These are phyloP conservation scores for Gyrodon lividus DNA, from an alignment of 768 basidiomycete genomes.

Conservation along the genomic window DNA sequence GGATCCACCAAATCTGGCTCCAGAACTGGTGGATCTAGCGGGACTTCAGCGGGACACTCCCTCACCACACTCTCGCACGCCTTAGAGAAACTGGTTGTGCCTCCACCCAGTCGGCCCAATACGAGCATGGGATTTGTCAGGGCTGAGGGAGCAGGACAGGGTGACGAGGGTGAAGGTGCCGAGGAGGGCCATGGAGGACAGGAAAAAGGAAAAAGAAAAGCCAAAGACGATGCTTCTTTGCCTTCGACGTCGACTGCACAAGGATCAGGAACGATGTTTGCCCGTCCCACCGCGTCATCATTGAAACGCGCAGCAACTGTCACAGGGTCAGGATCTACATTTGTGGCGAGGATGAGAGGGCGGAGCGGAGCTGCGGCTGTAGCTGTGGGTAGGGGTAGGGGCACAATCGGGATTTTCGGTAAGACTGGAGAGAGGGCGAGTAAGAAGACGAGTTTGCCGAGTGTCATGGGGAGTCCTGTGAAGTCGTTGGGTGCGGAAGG, in stretches of 20 bases:
- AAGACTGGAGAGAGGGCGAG: conserved; percentile 34
- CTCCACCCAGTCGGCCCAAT: conserved; percentile 62
- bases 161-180: background rate
- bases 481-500: conserved; percentile 32
- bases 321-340: conserved; percentile 6
- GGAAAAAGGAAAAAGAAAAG: conserved; percentile 9
- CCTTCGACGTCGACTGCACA: conserved; percentile 3
- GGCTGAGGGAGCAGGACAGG: conserved; percentile 8
- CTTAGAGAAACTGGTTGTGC: conserved; percentile 67
- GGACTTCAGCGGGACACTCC: conserved; percentile 33
- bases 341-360: background rate
- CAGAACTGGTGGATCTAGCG: background rate
- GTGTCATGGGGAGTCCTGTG: conserved; percentile 46
- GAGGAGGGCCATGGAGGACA: conserved; percentile 15
- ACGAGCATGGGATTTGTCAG: conserved; percentile 68
- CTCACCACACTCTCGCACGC: conserved; percentile 67
- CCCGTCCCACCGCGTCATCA: conserved; percentile 32
- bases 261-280: conserved; percentile 14
- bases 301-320: conserved; percentile 27
- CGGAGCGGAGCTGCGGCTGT: conserved; percentile 4
- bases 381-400: conserved; percentile 8
- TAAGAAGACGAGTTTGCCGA: conserved; percentile 43
- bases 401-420: conserved; percentile 21
- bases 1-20: conserved; percentile 2
- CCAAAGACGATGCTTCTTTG: conserved; percentile 23